Conservation (phyloP, 495 filamentous ascomycete species). For the Hyaloscypha hepaticicola region DNA sequence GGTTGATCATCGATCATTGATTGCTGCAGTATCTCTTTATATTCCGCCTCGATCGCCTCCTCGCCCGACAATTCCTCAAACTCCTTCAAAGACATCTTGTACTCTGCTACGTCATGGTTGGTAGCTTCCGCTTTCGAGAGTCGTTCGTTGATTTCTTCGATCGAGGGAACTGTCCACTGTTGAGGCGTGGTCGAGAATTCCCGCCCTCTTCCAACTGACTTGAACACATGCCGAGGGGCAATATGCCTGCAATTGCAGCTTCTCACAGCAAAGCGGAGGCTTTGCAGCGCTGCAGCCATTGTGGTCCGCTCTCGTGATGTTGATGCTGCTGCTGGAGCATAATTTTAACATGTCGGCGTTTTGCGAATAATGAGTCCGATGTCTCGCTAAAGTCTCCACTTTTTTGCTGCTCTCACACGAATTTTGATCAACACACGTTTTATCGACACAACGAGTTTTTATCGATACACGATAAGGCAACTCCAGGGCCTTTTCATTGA, state of each 20-base stretch:
- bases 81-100: slow-evolving; percentile 18
- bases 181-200: slow-evolving; percentile 41
- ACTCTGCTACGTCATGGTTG: slow-evolving; percentile 2
- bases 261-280: slow-evolving; percentile 47
- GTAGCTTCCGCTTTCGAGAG: background rate
- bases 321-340: slow-evolving; percentile 11
- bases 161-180: slow-evolving; percentile 20
- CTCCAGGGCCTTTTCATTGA: no score
- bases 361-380: no score
- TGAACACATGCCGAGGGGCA: slow-evolving; percentile 28
- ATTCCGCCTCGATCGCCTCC: slow-evolving; percentile 11
- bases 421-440: no score
- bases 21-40: slow-evolving; percentile 10
- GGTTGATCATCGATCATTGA: no score
- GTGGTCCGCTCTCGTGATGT: slow-evolving; percentile 24
- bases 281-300: slow-evolving; percentile 51
- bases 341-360: no score
- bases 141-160: slow-evolving; percentile 13
- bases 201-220: slow-evolving; percentile 34
- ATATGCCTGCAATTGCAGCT: slow-evolving; percentile 36
- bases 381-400: no score
- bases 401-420: no score
- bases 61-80: slow-evolving; percentile 19
- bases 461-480: no score
- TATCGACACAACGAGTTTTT: no score